These are phyloP conservation scores for Triticum dicoccoides DNA, from an alignment of 176 grass and related monocot genomes.

Conservation along the genomic window DNA sequence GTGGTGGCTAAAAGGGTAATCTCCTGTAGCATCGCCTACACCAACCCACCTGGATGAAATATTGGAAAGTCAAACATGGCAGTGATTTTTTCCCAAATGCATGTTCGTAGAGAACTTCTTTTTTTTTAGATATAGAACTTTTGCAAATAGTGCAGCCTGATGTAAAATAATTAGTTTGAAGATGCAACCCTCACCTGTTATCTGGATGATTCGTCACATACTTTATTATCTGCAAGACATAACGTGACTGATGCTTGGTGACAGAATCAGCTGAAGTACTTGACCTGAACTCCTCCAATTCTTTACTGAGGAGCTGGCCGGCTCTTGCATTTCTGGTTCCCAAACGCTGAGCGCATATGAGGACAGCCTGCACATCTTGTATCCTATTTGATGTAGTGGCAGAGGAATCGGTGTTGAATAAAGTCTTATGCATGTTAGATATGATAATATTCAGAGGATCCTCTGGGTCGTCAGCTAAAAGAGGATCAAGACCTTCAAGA, in stretches of 20 bases:
- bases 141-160: not conserved
- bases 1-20: slow-evolving; percentile 99
- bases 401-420: slow-evolving; percentile 84
- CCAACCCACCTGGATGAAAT: slow-evolving; percentile 88
- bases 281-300: slow-evolving; percentile 87
- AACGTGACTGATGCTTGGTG: slow-evolving; percentile 92
- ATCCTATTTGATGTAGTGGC: slow-evolving; percentile 78
- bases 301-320: slow-evolving; percentile 81
- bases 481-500: slow-evolving; percentile 95
- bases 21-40: slow-evolving; percentile 84
- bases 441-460: slow-evolving; percentile 96
- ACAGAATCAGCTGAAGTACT: slow-evolving; percentile 77
- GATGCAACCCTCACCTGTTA: slow-evolving; percentile 59
- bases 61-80: slow-evolving; percentile 18
- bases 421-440: slow-evolving; percentile 94
- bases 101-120: not conserved
- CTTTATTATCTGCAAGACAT: slow-evolving; percentile 92
- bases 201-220: slow-evolving; percentile 80
- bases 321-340: slow-evolving; percentile 88
- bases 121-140: not conserved
- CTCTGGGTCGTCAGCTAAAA: slow-evolving; percentile 98
- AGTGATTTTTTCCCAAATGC: slow-evolving; percentile 1
- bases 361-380: slow-evolving; percentile 90
- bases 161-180: slow-evolving; percentile 16
- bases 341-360: slow-evolving; percentile 86